Evolutionary conservation across 352 stramenopile genomes (phyloP), one percentile per base, ranked within the genome.

Genomic region (Phytophthora litchii): DNA sequence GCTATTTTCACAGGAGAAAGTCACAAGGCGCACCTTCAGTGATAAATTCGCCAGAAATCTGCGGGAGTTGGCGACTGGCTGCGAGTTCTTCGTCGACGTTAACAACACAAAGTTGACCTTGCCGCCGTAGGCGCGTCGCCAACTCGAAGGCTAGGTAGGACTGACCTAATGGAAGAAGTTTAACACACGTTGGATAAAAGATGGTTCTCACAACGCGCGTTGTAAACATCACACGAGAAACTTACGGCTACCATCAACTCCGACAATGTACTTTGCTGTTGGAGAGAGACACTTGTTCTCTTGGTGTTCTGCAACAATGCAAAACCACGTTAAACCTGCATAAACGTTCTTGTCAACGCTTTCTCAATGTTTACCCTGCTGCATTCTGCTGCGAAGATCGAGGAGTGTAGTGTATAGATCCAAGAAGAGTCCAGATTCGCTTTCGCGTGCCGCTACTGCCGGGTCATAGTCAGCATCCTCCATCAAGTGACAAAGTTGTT

Each of bases 171-270:
- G 29, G 29, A 11, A 31, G 25, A 34, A 11, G 29, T 34, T 34
- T 34, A 34, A 2, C 2, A 12, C 29, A 34, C 29, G 7, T 27
- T 27, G 5, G 23, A 27, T 27, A 27, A 27, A 12, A 3, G 25
- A 8, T 31, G 25, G 25, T 31, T 31, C 8, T 31, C 25, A n/a
- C 5, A 27, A 27, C 23, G 23, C 23, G 23, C 5, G 23, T 27
- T 27, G 29, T 7, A 34, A 34, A 7, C 29, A 34, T 34, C 29
- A 12, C 7, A 13, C 16, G 6, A 1, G 13, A 9, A 43, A 64
- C 81, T 21, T 79, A 91, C 81, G 78, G 23, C 78, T 89, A n/a
- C 81, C 78, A 21, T 91, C 81, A 13, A 91, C 77, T 27, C 67
- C 81, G 20, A 91, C 57, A 35, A 78, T 55, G 36, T 78, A 91